Evolutionary conservation across 192 early-diverging fungal genomes (phyloP).

Genomic region (Coemansia sp.): DNA sequence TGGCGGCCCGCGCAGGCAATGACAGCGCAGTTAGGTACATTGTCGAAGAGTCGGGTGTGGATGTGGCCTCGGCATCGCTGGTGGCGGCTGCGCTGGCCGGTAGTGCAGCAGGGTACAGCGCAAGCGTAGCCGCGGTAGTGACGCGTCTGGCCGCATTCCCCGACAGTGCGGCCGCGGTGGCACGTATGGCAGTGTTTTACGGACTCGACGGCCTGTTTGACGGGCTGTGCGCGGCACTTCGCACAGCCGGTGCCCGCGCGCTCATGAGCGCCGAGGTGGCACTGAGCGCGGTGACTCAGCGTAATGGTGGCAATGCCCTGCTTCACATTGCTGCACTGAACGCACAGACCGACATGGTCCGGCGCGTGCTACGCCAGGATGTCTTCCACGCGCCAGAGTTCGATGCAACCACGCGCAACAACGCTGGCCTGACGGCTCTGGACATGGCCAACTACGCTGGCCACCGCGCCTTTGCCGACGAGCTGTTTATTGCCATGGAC

Average conservation of each 20-base stretch:
- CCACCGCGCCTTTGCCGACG: constrained; percentile 33
- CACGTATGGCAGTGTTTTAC: constrained; percentile 33
- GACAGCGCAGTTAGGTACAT: constrained; percentile 29
- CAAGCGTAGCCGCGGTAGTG: constrained; percentile 10
- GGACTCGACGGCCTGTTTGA: constrained; percentile 27
- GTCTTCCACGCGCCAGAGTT: constrained; percentile 10
- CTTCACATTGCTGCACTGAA: constrained; percentile 44
- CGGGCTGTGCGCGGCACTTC: constrained; percentile 9
- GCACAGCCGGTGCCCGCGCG: background rate
- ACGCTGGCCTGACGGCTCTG: constrained; percentile 28
- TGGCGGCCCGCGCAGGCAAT: constrained; percentile 33
- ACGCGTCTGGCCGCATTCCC: constrained; percentile 17
- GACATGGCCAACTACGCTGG: constrained; percentile 44
- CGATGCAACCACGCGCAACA: constrained; percentile 17
- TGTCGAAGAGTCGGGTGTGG: constrained; percentile 28
- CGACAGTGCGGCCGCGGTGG: constrained; percentile 16
- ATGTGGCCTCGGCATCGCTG: constrained; percentile 15
- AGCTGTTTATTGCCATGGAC: constrained; percentile 10
- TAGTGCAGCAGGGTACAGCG: constrained; percentile 5
- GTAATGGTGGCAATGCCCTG: constrained; percentile 17
- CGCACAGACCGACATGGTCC: constrained; percentile 15
- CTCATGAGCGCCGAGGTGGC: constrained; percentile 13
- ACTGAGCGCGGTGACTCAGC: constrained; percentile 10
- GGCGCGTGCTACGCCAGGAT: constrained; percentile 12
- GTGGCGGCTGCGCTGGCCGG: constrained; percentile 24